phyloP scores from a whole-genome alignment of 345 rosid species.

The Kernera saxatilis region DNA sequence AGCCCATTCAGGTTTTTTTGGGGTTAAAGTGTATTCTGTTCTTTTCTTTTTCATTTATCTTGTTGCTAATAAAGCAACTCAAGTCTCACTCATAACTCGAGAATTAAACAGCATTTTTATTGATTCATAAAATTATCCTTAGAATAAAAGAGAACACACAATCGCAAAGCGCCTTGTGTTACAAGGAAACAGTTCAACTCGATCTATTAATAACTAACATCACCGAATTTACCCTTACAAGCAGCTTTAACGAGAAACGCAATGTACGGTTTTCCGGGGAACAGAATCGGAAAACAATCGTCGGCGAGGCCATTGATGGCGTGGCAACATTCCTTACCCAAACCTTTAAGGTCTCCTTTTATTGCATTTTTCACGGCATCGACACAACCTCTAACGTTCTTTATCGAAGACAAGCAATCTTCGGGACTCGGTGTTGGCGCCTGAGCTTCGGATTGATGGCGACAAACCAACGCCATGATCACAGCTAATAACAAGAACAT shows the following conservation, averaged over 20 bases:
- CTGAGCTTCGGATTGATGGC: not conserved
- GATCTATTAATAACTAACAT: not conserved
- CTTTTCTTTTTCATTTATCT: no score
- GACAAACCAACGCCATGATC: not conserved
- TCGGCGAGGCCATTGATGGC: not conserved
- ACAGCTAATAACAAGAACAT: not conserved
- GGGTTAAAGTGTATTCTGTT: not conserved
- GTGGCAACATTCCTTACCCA: slow-evolving; percentile 11
- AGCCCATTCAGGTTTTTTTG: not conserved
- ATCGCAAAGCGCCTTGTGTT: not conserved
- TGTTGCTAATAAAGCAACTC: no score
- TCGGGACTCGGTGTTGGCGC: not conserved
- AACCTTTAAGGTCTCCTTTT: not conserved
- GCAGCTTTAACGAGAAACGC: not conserved
- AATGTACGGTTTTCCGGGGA: not conserved
- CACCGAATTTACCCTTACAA: not conserved
- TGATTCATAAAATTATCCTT: not conserved
- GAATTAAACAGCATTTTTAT: not conserved
- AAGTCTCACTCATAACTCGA: no score
- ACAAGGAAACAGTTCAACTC: not conserved
- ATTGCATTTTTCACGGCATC: not conserved
- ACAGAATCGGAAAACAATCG: not conserved
- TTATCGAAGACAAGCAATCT: not conserved
- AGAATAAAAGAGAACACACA: not conserved
- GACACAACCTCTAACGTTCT: not conserved